Conservation (phyloP, 768 basidiomycete species). For the Suillus sp. region DNA sequence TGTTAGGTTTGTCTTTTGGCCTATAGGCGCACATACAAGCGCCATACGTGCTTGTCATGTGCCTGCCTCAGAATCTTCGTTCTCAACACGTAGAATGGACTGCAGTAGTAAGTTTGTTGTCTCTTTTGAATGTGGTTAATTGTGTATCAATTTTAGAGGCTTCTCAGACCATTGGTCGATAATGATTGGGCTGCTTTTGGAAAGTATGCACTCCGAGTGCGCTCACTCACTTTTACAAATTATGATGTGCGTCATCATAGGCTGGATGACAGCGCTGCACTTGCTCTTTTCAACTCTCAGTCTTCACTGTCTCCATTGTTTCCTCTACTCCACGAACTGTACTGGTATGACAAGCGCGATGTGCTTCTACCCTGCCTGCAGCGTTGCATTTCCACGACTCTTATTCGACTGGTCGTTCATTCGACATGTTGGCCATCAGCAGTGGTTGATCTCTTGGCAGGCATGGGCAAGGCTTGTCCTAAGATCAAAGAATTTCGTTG, state of each 20-base stretch:
- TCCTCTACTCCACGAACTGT: neutral
- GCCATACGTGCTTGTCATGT: too few relatives aligned
- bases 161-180: neutral
- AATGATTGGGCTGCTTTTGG: neutral
- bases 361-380: neutral
- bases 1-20: too few relatives aligned
- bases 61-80: neutral
- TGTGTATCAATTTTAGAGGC: neutral
- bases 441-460: neutral
- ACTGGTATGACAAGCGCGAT: neutral
- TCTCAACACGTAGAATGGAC: neutral
- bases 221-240: neutral
- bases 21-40: too few relatives aligned
- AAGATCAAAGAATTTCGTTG: slow-evolving; percentile 2
- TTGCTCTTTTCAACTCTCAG: neutral
- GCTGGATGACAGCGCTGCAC: neutral
- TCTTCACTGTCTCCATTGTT: neutral
- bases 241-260: too few relatives aligned
- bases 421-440: neutral
- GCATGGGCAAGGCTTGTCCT: neutral
- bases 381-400: neutral
- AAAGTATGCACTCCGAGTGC: neutral
- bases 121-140: neutral
- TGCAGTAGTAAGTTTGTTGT: neutral
- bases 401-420: neutral